phyloP scores from a whole-genome alignment of 2,329 filamentous ascomycete species.

The Epichloe festucae region DNA sequence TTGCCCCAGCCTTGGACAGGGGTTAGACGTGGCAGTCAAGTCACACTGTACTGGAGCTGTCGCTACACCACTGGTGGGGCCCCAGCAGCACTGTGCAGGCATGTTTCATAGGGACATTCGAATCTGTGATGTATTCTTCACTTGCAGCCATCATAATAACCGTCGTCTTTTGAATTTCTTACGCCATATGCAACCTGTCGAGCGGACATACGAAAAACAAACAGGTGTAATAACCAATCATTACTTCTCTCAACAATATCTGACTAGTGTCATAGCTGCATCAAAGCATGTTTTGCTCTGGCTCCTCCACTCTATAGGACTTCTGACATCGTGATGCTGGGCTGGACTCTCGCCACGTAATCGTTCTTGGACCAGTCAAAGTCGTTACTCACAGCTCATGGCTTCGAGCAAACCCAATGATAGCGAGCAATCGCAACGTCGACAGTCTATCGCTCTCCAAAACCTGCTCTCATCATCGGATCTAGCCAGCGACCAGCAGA shows the following conservation, averaged over 20 bases:
- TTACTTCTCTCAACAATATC: background rate
- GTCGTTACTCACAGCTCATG: conserved; percentile 12
- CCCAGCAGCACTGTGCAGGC: no score
- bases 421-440: conserved; percentile 14
- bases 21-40: no score
- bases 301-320: background rate
- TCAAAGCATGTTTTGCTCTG: background rate
- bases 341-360: background rate
- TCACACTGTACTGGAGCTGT: no score
- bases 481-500: background rate
- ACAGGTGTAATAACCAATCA: background rate
- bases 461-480: conserved; percentile 30
- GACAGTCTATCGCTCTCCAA: conserved; percentile 56
- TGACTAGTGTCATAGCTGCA: background rate
- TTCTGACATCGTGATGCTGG: conserved; percentile 5
- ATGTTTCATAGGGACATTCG: no score
- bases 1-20: no score
- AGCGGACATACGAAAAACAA: background rate
- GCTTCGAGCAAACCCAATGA: conserved; percentile 15
- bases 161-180: no score
- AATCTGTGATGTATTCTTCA: no score
- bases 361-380: background rate
- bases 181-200: background rate
- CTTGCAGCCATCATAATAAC: no score
- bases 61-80: no score